Percentiles rank a stretch among this genome's conserved stretches.
Conservation (phyloP, 306 rosid genomes). For the Pueraria montana region DNA sequence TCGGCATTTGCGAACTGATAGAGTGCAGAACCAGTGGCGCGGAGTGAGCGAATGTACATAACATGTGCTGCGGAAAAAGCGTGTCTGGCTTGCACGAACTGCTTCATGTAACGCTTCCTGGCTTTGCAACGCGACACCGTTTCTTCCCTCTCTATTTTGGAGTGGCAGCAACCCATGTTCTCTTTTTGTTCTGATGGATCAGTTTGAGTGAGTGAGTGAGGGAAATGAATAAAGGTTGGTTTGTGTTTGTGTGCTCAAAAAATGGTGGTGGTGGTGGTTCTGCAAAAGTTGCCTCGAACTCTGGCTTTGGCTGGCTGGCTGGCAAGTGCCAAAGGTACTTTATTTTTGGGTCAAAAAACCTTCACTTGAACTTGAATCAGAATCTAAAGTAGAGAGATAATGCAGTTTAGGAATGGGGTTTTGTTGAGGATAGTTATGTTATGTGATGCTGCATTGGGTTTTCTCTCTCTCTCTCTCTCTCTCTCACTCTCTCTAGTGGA, state of each 20-base stretch:
- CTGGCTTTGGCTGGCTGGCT: constrained; percentile 26
- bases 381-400: neutral
- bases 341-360: constrained; percentile 29
- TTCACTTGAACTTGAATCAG: constrained; percentile 3
- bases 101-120: constrained; percentile 85
- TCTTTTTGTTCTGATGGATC: too few species aligned
- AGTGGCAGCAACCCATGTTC: constrained; percentile 89
- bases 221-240: neutral
- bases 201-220: neutral
- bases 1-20: constrained; percentile 86
- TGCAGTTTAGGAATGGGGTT: constrained; percentile 21
- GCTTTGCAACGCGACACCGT: constrained; percentile 80
- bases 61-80: constrained; percentile 76
- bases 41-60: constrained; percentile 84
- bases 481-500: neutral
- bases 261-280: neutral
- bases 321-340: constrained; percentile 40
- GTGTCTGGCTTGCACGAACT: constrained; percentile 79
- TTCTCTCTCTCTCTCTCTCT: neutral
- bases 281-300: constrained; percentile 42
- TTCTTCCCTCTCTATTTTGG: constrained; percentile 79
- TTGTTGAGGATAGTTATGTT: neutral
- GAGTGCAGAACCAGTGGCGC: constrained; percentile 83
- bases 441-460: neutral
- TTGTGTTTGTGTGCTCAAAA: neutral